Evolutionary conservation across 306 rosid genomes (phyloP).

Genomic region (Sicyos baderoa): DNA sequence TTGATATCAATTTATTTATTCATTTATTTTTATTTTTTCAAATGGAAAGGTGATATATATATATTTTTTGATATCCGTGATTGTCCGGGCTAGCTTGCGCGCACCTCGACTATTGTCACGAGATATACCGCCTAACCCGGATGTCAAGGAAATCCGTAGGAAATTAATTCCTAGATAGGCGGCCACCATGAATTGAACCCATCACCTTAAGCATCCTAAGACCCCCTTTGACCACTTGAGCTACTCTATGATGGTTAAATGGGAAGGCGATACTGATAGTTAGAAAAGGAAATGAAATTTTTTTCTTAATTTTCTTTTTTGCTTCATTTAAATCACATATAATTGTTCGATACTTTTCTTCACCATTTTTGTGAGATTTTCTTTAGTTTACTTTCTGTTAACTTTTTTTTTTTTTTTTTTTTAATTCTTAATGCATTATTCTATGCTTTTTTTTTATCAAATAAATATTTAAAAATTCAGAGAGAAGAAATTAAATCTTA

Average conservation of each 20-base stretch:
- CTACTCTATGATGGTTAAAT: too few species aligned
- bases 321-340: not conserved
- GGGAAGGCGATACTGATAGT: not conserved
- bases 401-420: not conserved
- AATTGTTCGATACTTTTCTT: not conserved
- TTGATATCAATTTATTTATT: not conserved
- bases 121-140: too few species aligned
- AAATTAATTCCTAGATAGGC: too few species aligned
- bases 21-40: not conserved
- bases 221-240: too few species aligned
- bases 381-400: not conserved
- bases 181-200: too few species aligned
- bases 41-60: not conserved
- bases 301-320: not conserved
- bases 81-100: too few species aligned
- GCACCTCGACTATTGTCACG: too few species aligned
- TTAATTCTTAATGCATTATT: not conserved
- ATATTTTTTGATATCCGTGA: too few species aligned
- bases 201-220: too few species aligned
- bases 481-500: slow-evolving; percentile 80
- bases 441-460: slow-evolving; percentile 1
- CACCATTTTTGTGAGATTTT: not conserved
- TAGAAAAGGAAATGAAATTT: not conserved
- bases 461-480: slow-evolving; percentile 30
- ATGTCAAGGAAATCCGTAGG: too few species aligned